phyloP scores from a whole-genome alignment of 2,329 filamentous ascomycete species.

The Verticillium longisporum region DNA sequence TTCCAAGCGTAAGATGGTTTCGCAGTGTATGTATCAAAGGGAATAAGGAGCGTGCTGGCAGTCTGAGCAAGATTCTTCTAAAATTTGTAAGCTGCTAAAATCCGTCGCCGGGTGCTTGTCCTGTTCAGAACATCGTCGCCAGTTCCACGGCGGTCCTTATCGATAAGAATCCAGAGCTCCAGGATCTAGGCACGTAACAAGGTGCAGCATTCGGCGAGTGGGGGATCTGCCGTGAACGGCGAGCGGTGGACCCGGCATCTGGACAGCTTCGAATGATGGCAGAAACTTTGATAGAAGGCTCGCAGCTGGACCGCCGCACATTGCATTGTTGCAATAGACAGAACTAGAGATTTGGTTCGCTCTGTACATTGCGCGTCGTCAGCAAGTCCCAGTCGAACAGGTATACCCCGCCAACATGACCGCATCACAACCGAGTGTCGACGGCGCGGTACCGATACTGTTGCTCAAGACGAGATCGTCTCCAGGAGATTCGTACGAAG shows the following conservation, averaged over 20 bases:
- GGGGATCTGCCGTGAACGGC: background rate
- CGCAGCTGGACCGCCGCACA: background rate
- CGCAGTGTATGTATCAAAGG: background rate
- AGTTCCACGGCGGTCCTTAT: background rate
- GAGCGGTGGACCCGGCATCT: background rate
- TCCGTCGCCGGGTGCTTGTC: background rate
- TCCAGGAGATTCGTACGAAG: slow-evolving; percentile 66
- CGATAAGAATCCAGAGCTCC: background rate
- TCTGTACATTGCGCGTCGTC: background rate
- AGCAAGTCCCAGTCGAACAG: background rate
- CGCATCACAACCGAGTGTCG: slow-evolving; percentile 4
- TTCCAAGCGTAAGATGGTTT: background rate
- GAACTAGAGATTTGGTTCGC: background rate
- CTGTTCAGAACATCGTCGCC: background rate
- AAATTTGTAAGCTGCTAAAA: background rate
- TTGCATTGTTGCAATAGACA: background rate
- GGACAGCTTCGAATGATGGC: background rate
- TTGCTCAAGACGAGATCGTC: slow-evolving; percentile 72
- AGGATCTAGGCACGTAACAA: too few species aligned
- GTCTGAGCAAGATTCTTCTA: background rate
- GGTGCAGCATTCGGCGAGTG: background rate
- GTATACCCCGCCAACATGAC: slow-evolving; percentile 1
- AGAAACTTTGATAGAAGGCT: background rate
- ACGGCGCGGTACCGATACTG: slow-evolving; percentile 48
- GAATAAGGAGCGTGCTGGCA: background rate